These are phyloP conservation scores for Pseudogymnoascus sp. DNA, from an alignment of 2,329 filamentous ascomycete species.

Conservation along the genomic window DNA sequence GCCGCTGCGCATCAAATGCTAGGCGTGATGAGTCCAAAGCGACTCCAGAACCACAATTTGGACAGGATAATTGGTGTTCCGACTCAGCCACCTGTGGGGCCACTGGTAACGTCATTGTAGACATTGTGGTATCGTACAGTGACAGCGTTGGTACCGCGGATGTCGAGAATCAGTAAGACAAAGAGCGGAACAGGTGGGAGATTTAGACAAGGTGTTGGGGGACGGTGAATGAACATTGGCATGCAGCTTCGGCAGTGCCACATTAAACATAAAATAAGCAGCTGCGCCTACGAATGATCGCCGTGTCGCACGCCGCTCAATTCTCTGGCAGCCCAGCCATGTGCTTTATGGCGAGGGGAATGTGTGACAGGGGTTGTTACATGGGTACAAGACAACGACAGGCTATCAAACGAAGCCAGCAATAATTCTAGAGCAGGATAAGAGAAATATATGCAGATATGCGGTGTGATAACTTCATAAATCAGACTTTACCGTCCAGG, in stretches of 20 bases:
- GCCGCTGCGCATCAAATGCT: conserved; percentile 40
- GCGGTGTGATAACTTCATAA: not conserved
- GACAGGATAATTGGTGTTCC: conserved; percentile 18
- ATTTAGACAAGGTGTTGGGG: not conserved
- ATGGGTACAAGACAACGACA: not conserved
- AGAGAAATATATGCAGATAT: not conserved
- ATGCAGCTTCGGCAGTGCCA: not conserved
- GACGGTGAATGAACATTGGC: not conserved
- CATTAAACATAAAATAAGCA: conserved; percentile 7
- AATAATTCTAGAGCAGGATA: not conserved
- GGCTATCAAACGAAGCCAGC: not conserved
- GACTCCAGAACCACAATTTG: conserved; percentile 27
- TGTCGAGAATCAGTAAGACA: not conserved
- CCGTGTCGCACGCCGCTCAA: conserved; percentile 2
- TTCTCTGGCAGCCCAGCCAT: conserved; percentile 4
- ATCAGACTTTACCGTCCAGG: not conserved
- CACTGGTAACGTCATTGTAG: conserved; percentile 27
- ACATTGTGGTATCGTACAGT: conserved; percentile 17
- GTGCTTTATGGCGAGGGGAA: not conserved
- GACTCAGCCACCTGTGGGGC: conserved; percentile 16
- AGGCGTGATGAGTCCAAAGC: conserved; percentile 12
- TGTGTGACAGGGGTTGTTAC: not conserved
- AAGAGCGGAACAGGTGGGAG: not conserved
- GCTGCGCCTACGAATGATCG: not conserved
- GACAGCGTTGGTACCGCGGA: not conserved